Evolutionary conservation across 192 early-diverging fungal genomes (phyloP).

Genomic region (Geosiphon pyriformis): DNA sequence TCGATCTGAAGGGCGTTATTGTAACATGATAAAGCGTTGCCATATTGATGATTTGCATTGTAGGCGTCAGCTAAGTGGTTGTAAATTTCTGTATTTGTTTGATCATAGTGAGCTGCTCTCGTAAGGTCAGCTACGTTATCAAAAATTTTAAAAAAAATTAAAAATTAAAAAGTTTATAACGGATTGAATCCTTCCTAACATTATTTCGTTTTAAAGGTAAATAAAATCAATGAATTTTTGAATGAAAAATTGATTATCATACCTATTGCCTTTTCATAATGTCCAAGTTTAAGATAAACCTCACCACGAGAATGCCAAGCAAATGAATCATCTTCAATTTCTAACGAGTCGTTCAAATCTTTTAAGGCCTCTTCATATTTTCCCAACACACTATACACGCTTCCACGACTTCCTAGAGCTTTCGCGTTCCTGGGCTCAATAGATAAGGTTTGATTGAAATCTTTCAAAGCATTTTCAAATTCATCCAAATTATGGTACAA

Average conservation of each 20-base stretch:
- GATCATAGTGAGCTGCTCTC: background rate
- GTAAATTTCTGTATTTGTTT: background rate
- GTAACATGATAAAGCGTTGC: background rate
- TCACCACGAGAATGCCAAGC: background rate
- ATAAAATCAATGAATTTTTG: too few species aligned
- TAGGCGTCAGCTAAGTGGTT: background rate
- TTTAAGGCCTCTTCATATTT: background rate
- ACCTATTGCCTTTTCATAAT: background rate
- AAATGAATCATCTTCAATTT: background rate
- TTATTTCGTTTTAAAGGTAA: too few species aligned
- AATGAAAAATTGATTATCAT: background rate
- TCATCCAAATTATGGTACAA: background rate
- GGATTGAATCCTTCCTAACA: too few species aligned
- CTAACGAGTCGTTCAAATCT: background rate
- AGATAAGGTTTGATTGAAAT: background rate
- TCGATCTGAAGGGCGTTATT: background rate
- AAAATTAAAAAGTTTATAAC: background rate
- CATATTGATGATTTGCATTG: background rate
- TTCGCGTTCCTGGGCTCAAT: conserved; percentile 1
- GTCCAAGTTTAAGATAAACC: background rate
- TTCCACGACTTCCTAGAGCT: background rate
- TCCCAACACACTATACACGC: background rate
- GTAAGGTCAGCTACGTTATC: background rate
- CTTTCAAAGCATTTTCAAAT: background rate
- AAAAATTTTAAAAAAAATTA: background rate